Conservation (phyloP, 2,329 filamentous ascomycete species). For the Tolypocladium tropicale region DNA sequence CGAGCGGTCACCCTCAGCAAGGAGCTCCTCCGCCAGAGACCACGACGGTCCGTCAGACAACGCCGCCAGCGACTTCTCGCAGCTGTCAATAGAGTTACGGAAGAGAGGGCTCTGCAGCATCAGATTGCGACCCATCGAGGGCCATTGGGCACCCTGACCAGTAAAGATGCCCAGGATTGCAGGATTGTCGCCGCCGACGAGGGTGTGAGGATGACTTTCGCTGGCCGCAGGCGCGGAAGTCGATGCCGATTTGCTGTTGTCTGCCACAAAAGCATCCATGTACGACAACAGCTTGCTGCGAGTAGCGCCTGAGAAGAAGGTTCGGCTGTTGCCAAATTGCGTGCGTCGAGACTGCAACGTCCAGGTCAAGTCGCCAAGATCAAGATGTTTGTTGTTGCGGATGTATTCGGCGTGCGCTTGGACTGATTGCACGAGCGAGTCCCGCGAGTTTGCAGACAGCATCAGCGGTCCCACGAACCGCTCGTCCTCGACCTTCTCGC, state of each 20-base stretch:
- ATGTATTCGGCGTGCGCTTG: neutral
- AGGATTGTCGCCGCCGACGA: neutral
- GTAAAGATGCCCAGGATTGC: slow-evolving; percentile 19
- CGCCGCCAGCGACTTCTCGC: neutral
- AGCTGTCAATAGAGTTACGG: neutral
- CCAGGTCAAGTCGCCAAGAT: neutral
- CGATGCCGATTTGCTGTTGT: neutral
- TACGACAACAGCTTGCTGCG: neutral
- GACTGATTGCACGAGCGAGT: neutral
- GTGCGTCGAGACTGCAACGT: neutral
- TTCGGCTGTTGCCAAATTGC: neutral
- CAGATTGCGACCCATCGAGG: slow-evolving; percentile 17
- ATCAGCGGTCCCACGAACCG: neutral
- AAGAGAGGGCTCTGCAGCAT: slow-evolving; percentile 7
- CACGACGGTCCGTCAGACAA: slow-evolving; percentile 4
- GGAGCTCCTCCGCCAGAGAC: neutral
- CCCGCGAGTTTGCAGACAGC: neutral
- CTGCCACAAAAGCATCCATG: neutral
- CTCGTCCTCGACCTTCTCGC: neutral
- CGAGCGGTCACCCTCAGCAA: neutral
- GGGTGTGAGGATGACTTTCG: neutral
- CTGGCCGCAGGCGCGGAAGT: neutral
- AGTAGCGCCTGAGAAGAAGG: neutral
- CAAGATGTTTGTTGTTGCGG: neutral
- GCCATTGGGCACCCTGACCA: slow-evolving; percentile 23